Evolutionary conservation across 2,329 filamentous ascomycete species (phyloP), one percentile per base, ranked within the genome.

Genomic region (Neofusicoccum umdonicola): DNA sequence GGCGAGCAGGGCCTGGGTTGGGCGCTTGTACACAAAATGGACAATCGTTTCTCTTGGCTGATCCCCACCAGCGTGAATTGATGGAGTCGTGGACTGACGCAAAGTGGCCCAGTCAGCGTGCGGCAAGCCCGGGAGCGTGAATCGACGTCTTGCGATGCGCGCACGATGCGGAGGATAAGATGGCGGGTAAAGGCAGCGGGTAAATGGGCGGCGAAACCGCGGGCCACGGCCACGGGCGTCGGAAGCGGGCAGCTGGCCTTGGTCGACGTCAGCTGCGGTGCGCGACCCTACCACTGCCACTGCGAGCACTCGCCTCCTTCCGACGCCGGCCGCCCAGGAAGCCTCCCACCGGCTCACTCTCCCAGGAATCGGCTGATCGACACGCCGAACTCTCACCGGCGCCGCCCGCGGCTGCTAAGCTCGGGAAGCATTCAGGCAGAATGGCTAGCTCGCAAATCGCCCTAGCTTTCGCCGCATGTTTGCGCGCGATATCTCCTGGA

Each of bases 351-450:
- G 47, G 47, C 35, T 44, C 11, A 7, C 52, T 15, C 22, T 9
- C 27, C 27, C 5, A 19, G 13, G 27, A 39, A 17, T 17, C 56
- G 56, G 56, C 22, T 47, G 56, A 60, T 60, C 56, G 56, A 22
- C 56, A 17, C n/a, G 56, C 27, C 56, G 17, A 47, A 45, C 41
- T 6, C 9, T 19, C 3, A 6, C 50, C 12, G 50, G 50, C 34
- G 50, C 13, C 31, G 8, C 9, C 48, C 48, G 13, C 51, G 51
- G 52, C 37, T 22, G 37, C 52, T 15, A 47, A 47, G 41, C 41
- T 22, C 41, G 42, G 42, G 15, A 37, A 47, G 41, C 31, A 60
- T 60, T 60, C 56, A 60, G 56, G 56, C 56, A 60, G 31, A 60
- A 60, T 34, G 54, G 39, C 22, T 19, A 58, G 54, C 39, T 11